These are phyloP conservation scores for Filobasidium uniguttulatum DNA, from an alignment of 1,284 basidiomycete genomes.

Conservation along the genomic window DNA sequence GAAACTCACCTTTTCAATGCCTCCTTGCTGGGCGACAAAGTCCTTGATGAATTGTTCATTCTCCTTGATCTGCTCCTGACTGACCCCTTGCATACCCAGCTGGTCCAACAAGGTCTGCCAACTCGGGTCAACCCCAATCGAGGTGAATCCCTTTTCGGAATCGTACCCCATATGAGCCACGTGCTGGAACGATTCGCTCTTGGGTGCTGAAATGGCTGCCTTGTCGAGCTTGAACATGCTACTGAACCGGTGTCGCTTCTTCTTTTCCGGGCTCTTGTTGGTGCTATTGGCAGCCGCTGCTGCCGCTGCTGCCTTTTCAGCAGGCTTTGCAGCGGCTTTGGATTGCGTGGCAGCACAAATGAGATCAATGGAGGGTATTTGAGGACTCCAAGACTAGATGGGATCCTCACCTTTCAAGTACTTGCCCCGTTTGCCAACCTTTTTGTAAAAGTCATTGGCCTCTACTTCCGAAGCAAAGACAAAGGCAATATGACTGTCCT, in stretches of 20 bases:
- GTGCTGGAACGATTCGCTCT: constrained; percentile 67
- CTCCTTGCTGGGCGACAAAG: constrained; percentile 53
- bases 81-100: constrained; percentile 58
- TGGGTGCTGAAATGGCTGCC: constrained; percentile 73
- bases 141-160: constrained; percentile 68
- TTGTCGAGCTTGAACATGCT: constrained; percentile 63
- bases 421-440: constrained; percentile 58
- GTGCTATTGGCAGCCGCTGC: too few relatives aligned
- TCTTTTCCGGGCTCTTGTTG: constrained; percentile 38
- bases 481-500: constrained; percentile 50
- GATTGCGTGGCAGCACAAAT: not conserved
- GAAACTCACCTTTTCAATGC: constrained; percentile 24
- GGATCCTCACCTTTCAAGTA: constrained; percentile 44
- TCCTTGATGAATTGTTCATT: constrained; percentile 84
- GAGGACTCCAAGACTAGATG: not conserved
- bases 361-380: not conserved
- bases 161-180: constrained; percentile 94
- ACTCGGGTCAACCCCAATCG: constrained; percentile 77
- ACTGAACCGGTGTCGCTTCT: constrained; percentile 43
- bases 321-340: constrained; percentile 31
- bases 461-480: constrained; percentile 82
- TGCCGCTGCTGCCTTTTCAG: constrained; percentile 18
- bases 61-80: constrained; percentile 46
- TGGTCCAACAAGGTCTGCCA: constrained; percentile 69
- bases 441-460: constrained; percentile 78